These are phyloP conservation scores for Whalleya microplaca DNA, from an alignment of 2,329 filamentous ascomycete species.

Conservation along the genomic window DNA sequence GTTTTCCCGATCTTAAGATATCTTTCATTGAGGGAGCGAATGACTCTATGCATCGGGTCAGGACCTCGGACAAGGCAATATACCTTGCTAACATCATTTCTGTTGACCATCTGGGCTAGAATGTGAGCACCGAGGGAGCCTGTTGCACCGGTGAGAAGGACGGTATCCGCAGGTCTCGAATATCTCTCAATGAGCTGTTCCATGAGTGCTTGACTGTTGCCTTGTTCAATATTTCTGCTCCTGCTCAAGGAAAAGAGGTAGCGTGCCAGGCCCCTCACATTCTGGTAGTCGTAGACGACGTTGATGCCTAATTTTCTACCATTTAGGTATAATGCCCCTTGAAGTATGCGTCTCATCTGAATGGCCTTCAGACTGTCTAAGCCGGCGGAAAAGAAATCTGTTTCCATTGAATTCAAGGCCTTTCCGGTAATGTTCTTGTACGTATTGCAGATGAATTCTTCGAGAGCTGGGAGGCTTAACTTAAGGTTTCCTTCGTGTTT, in stretches of 20 bases:
- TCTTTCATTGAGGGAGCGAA: slow-evolving; percentile 25
- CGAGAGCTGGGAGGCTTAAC: slow-evolving; percentile 34
- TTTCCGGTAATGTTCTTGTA: slow-evolving; percentile 32
- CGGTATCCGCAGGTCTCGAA: slow-evolving; percentile 9
- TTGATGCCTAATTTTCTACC: slow-evolving; percentile 55
- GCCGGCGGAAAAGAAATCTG: slow-evolving; percentile 62
- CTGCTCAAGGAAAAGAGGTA: slow-evolving; percentile 41
- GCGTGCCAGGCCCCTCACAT: slow-evolving; percentile 48
- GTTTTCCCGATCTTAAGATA: slow-evolving; percentile 22
- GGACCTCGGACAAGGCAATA: slow-evolving; percentile 56
- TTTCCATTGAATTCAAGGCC: slow-evolving; percentile 39
- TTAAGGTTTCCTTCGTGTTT: slow-evolving; percentile 7
- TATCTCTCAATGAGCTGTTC: slow-evolving; percentile 4
- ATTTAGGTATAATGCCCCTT: slow-evolving; percentile 53
- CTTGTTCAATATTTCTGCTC: too few relatives aligned
- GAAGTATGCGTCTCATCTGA: slow-evolving; percentile 55
- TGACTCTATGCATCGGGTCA: slow-evolving; percentile 14
- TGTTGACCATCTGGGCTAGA: slow-evolving; percentile 59
- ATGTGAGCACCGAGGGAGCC: slow-evolving; percentile 67
- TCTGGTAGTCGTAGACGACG: slow-evolving; percentile 62
- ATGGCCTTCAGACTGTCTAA: slow-evolving; percentile 64
- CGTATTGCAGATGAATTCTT: slow-evolving; percentile 38
- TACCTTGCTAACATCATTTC: slow-evolving; percentile 56
- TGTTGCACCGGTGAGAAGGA: slow-evolving; percentile 64
- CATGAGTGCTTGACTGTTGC: too few relatives aligned